phyloP scores from a whole-genome alignment of 805 yeast species.

The Cyberlindnera lachancei region DNA sequence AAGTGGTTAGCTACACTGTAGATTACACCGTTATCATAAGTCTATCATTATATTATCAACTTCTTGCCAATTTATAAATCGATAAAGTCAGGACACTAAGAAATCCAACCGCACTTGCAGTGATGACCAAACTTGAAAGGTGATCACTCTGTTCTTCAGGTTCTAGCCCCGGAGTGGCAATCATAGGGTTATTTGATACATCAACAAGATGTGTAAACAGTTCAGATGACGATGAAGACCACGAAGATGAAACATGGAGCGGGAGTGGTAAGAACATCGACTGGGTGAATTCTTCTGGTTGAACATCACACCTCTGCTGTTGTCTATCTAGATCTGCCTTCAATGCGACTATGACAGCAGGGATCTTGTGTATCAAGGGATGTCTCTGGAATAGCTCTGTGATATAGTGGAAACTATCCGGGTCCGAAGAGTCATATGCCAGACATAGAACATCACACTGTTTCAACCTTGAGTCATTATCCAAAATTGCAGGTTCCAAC shows the following conservation, averaged over 20 bases:
- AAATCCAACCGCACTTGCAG: constrained; percentile 65
- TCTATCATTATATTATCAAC: too few species aligned
- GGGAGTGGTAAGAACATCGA: constrained; percentile 68
- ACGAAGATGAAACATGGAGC: constrained; percentile 79
- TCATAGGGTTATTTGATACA: constrained; percentile 73
- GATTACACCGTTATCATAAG: too few species aligned
- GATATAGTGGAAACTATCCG: constrained; percentile 83
- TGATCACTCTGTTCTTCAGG: constrained; percentile 48
- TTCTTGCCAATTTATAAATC: constrained; percentile 48
- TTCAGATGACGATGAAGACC: constrained; percentile 85
- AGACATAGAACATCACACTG: constrained; percentile 89
- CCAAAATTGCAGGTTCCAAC: constrained; percentile 73
- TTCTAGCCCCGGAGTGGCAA: constrained; percentile 71
- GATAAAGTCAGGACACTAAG: constrained; percentile 57
- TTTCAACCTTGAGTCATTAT: constrained; percentile 58
- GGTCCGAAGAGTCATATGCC: constrained; percentile 91
- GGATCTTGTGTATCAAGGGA: constrained; percentile 55
- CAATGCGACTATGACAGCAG: constrained; percentile 81
- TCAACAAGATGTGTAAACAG: constrained; percentile 81
- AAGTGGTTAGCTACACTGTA: too few species aligned
- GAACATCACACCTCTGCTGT: constrained; percentile 78
- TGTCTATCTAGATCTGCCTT: constrained; percentile 95
- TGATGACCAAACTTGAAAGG: constrained; percentile 47
- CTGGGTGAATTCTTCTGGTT: constrained; percentile 82
- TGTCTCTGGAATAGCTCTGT: constrained; percentile 60